Base-by-base conservation (phyloP, 768 basidiomycete species). In the Trametes cingulata region DNA sequence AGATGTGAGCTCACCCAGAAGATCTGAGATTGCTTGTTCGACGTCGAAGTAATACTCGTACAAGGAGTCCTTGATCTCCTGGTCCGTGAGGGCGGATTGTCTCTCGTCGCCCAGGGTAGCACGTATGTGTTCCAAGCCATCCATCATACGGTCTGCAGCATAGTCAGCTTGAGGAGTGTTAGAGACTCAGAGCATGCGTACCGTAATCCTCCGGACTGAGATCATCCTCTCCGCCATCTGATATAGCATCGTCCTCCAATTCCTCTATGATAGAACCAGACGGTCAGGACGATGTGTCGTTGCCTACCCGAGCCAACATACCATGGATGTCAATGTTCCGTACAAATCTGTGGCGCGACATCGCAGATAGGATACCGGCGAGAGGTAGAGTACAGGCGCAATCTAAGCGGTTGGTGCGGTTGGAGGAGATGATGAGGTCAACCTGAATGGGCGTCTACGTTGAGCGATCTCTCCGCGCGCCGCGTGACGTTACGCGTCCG, bases 261-360 rank as follows among this genome's bases (percentile, higher is more conserved):
- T 93, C 95, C 71, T 87, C 95, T 94, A 66, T 10, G n/a, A n/a
- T n/a, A 62, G 27, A 46, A 7, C 25, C 2, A 12, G 45, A 3
- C 29, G 15, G 17, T 47, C 13, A 53, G 24, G 2, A 39, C 7
- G 37, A 24, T 13, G 14, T 19, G 1, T n/a, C 15, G 6, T 4
- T 5, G 3, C 6, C 2, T 35, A 29, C n/a, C 48, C 20, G 39
- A 15, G 39, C 19, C 5, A 35, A 58, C 73, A 27, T 46, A 87
- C 90, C 88, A 58, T 85, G 78, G 41, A 97, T 77, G 72, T 97
- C 86, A 27, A 98, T 77, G 75, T 95, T 94, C 63, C 91, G 82
- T 64, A 98, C 80, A 74, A 88, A 83, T 70, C 95, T 87, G 75
- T 98, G 97, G 73, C 97, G 82, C 6, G 96, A 98, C 94, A 98